Evolutionary conservation across 2,329 filamentous ascomycete species (phyloP).

Genomic region (Nemania sp.): DNA sequence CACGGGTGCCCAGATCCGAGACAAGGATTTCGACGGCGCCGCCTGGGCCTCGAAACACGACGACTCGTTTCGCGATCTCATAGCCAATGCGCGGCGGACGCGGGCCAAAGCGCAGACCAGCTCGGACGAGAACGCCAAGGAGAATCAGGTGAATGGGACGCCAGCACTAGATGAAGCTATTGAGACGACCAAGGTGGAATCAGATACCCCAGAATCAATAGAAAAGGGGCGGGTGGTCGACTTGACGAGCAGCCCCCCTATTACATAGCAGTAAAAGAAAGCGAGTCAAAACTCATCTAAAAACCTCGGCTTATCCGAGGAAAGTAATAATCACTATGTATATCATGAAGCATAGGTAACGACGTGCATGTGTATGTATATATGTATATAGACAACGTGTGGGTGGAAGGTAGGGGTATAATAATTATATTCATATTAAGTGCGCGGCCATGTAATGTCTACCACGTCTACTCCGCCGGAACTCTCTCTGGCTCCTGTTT

Average conservation of each 20-base stretch:
- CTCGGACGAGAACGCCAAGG: constrained; percentile 42
- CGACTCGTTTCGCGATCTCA: constrained; percentile 80
- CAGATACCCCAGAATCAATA: constrained; percentile 25
- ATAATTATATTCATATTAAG: constrained; percentile 31
- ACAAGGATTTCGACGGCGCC: constrained; percentile 87
- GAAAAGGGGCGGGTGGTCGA: not conserved
- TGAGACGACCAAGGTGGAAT: constrained; percentile 19
- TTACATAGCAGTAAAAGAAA: constrained; percentile 7
- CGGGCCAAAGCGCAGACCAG: constrained; percentile 56
- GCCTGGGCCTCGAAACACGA: constrained; percentile 81
- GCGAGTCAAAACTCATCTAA: constrained; percentile 14
- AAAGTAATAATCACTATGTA: constrained; percentile 3
- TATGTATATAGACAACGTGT: constrained; percentile 14
- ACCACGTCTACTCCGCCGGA: constrained; percentile 24
- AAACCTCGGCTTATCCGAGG: not conserved
- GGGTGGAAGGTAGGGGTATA: not conserved
- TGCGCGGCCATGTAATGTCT: constrained; percentile 9
- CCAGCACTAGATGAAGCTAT: constrained; percentile 30
- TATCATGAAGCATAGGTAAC: not conserved
- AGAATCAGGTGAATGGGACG: constrained; percentile 30
- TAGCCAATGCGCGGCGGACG: constrained; percentile 77
- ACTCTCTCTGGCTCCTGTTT: constrained; percentile 30
- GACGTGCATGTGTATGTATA: constrained; percentile 10
- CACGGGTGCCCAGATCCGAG: constrained; percentile 71
- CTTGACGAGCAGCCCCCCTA: not conserved